These are phyloP conservation scores for Cordyceps militaris DNA, from an alignment of 2,329 filamentous ascomycete genomes.

Conservation along the genomic window DNA sequence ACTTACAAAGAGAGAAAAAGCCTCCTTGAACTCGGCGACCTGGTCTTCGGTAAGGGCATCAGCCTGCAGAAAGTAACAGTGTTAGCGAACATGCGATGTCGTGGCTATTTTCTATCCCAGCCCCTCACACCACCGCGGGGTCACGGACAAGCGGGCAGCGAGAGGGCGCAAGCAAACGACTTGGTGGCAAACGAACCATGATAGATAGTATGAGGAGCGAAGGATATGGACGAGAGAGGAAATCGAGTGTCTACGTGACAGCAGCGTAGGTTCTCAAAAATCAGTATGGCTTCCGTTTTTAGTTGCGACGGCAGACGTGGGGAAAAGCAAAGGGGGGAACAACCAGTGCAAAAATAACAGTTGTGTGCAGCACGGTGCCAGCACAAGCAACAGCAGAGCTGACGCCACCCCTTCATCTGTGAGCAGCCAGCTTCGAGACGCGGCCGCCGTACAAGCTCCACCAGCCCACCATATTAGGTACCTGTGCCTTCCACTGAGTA, in stretches of 20 bases:
- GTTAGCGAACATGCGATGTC: slow-evolving; percentile 19
- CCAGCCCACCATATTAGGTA: not conserved
- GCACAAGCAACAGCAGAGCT: not conserved
- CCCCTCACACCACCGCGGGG: slow-evolving; percentile 23
- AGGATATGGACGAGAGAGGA: slow-evolving; percentile 3
- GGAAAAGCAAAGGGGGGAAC: slow-evolving; percentile 10
- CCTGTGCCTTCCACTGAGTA: too few relatives aligned
- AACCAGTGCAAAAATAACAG: slow-evolving; percentile 11
- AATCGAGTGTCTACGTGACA: not conserved
- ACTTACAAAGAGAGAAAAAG: slow-evolving; percentile 98
- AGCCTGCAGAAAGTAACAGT: slow-evolving; percentile 51
- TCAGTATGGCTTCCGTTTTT: not conserved
- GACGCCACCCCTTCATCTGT: not conserved
- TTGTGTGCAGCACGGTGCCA: slow-evolving; percentile 1
- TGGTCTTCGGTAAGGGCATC: slow-evolving; percentile 99
- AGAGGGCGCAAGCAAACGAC: not conserved
- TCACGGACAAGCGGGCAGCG: slow-evolving; percentile 2
- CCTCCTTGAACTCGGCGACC: slow-evolving; percentile 99
- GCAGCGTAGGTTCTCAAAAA: not conserved
- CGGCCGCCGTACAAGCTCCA: not conserved
- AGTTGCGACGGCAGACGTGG: slow-evolving; percentile 9
- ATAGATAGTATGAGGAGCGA: not conserved
- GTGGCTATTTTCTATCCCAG: slow-evolving; percentile 15
- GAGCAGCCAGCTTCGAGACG: not conserved
- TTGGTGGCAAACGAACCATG: slow-evolving; percentile 6